Percentiles rank a stretch among this genome's conserved stretches.
Conservation (phyloP, 2,329 filamentous ascomycete species). For the Balansia obtecta region DNA sequence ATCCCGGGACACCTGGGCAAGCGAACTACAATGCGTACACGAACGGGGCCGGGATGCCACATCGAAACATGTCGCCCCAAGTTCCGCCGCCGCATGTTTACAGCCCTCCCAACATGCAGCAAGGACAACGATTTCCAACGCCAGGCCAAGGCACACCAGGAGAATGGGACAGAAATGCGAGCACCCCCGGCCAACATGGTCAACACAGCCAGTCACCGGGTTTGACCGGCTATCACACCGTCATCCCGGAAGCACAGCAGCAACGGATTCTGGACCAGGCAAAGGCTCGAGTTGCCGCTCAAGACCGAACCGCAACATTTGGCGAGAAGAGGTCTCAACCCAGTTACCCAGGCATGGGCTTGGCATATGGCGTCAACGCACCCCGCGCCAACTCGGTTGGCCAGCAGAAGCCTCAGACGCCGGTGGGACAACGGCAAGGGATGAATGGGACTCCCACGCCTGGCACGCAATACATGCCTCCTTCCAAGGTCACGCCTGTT, state of each 20-base stretch:
- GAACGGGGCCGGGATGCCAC: constrained; percentile 30
- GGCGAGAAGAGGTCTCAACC: constrained; percentile 35
- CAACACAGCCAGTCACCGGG: constrained; percentile 23
- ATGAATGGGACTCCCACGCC: constrained; percentile 25
- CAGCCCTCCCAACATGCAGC: constrained; percentile 25
- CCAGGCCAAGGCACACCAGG: constrained; percentile 18
- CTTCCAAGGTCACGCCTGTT: constrained; percentile 31
- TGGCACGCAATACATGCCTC: constrained; percentile 19
- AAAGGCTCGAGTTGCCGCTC: constrained; percentile 33
- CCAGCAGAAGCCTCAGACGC: constrained; percentile 26
- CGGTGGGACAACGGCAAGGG: constrained; percentile 16
- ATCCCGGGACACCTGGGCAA: constrained; percentile 22
- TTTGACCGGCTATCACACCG: constrained; percentile 34
- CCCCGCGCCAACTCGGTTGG: constrained; percentile 24
- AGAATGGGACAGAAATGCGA: constrained; percentile 23
- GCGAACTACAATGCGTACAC: constrained; percentile 24
- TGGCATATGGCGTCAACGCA: constrained; percentile 20
- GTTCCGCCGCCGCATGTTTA: constrained; percentile 25
- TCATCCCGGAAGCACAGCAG: constrained; percentile 37
- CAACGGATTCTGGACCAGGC: constrained; percentile 39
- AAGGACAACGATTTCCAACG: constrained; percentile 19
- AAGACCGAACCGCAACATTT: constrained; percentile 28
- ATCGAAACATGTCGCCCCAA: constrained; percentile 33
- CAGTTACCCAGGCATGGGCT: constrained; percentile 25
- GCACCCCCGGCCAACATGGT: constrained; percentile 17